Base-by-base conservation (phyloP, 1,284 basidiomycete species). In the Pseudozyma sp. region DNA sequence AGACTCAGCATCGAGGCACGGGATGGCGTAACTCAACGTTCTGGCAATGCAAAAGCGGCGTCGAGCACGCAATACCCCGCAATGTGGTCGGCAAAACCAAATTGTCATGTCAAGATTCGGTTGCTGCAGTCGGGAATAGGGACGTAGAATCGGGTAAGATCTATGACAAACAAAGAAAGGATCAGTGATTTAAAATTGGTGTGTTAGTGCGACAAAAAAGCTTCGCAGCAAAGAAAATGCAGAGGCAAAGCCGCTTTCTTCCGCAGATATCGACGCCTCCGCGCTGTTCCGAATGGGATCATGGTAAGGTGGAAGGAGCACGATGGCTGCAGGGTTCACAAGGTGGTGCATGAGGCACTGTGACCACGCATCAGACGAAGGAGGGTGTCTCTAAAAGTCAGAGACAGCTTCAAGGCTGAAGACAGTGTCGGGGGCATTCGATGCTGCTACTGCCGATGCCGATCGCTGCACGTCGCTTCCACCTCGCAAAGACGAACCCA, bases 171-270 rank as follows among this genome's bases (percentile, higher is more conserved):
- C 3, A 6, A 31, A 31, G 25, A 31, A 31, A 31, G 25, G 25
- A 31, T 31, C 25, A 31, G 25, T 6, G 25, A 31, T 31, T 6
- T 6, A 31, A 31, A 14, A n/a, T 36, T 35, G 14, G 5, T 0
- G 7, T 67, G 58, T 67, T 67, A 67, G 53, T 34, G 21, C 53
- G 57, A 8, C 5, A 12, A 2, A 25, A 8, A 12, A 31, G 25
- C 25, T 10, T 47, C 14, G 12, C 8, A 11, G 9, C 34, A 2
- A 2, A 14, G 9, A 7, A 42, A 11, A 44, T 25, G 18, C 10
- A 9, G 39, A 31, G 31, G 47, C 49, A 57, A 61, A 70, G 54
- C 61, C 68, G 68, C 58, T 56, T 65, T 58, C 50, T 65, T 25
- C 61, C 68, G 68, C 35, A 16, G 1, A 36, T 5, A 47, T 40